phyloP scores from a whole-genome alignment of 2,329 filamentous ascomycete genomes.

The Alternaria incomplexa region DNA sequence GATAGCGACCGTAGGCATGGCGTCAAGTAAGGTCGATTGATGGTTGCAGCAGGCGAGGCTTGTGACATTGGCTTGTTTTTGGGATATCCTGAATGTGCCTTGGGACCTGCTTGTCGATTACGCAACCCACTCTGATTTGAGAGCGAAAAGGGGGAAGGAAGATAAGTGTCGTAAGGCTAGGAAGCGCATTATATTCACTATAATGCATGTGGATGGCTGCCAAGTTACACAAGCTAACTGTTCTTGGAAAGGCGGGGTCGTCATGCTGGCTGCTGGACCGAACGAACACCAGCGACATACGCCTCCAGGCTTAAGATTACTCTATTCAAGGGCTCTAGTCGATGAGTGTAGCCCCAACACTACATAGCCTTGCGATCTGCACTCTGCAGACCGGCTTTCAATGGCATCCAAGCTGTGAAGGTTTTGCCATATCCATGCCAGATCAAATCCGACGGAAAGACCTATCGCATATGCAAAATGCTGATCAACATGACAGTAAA shows the following conservation, averaged over 20 bases:
- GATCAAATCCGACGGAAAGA: too few relatives aligned
- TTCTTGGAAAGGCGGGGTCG: slow-evolving; percentile 10
- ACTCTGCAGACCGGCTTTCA: not conserved
- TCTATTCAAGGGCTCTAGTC: not conserved
- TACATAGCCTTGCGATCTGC: not conserved
- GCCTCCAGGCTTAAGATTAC: not conserved
- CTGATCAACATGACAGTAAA: not conserved
- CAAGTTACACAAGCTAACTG: slow-evolving; percentile 6
- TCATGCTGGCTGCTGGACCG: not conserved
- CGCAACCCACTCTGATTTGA: not conserved
- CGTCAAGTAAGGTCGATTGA: not conserved
- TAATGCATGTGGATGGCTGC: not conserved
- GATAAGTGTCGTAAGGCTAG: not conserved
- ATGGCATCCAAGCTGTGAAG: not conserved
- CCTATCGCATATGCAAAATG: not conserved
- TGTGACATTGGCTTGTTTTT: slow-evolving; percentile 13
- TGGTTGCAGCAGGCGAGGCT: slow-evolving; percentile 4
- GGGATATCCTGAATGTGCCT: not conserved
- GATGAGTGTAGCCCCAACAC: not conserved
- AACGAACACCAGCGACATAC: not conserved
- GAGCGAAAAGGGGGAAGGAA: not conserved
- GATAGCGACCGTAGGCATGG: slow-evolving; percentile 25
- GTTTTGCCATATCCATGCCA: not conserved
- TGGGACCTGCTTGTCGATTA: not conserved
- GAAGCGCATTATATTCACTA: not conserved